phyloP scores from a whole-genome alignment of 352 stramenopile species.

The Globisporangium apiculatum region DNA sequence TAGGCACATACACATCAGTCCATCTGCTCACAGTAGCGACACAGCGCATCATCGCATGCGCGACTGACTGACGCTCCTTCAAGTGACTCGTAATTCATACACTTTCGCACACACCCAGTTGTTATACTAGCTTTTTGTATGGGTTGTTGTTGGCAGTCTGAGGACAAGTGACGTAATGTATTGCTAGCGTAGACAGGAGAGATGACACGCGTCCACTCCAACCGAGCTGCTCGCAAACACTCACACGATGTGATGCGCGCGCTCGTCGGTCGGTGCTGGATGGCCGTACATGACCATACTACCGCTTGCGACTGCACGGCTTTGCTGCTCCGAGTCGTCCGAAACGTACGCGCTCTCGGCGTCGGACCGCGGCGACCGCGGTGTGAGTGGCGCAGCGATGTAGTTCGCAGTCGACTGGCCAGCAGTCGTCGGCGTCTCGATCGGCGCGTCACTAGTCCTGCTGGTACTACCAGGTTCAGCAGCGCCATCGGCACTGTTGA shows the following conservation, averaged over 20 bases:
- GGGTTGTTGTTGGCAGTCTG: no score
- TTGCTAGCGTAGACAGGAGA: no score
- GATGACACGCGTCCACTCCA: no score
- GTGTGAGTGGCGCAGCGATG: slow-evolving; percentile 39
- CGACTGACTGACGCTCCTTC: no score
- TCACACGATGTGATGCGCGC: slow-evolving; percentile 34
- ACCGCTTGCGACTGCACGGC: slow-evolving; percentile 15
- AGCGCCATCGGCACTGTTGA: background rate
- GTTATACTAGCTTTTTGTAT: no score
- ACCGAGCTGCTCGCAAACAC: no score
- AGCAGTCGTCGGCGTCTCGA: slow-evolving; percentile 25
- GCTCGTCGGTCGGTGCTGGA: slow-evolving; percentile 12
- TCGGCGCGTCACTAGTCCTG: background rate
- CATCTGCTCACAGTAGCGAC: background rate
- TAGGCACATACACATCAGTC: slow-evolving; percentile 11
- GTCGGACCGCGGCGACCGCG: slow-evolving; percentile 47
- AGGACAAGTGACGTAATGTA: no score
- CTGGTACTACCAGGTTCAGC: no score
- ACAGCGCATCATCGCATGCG: background rate
- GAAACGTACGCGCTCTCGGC: slow-evolving; percentile 56
- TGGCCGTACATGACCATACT: slow-evolving; percentile 52
- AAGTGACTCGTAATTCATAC: no score
- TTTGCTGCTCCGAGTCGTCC: slow-evolving; percentile 34
- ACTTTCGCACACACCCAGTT: no score
- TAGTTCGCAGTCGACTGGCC: slow-evolving; percentile 33